A percentile compares a stretch with the other conserved stretches of the same genome.
phyloP scores from a whole-genome alignment of 139 green algal genomes.

The Micractinium sp. region DNA sequence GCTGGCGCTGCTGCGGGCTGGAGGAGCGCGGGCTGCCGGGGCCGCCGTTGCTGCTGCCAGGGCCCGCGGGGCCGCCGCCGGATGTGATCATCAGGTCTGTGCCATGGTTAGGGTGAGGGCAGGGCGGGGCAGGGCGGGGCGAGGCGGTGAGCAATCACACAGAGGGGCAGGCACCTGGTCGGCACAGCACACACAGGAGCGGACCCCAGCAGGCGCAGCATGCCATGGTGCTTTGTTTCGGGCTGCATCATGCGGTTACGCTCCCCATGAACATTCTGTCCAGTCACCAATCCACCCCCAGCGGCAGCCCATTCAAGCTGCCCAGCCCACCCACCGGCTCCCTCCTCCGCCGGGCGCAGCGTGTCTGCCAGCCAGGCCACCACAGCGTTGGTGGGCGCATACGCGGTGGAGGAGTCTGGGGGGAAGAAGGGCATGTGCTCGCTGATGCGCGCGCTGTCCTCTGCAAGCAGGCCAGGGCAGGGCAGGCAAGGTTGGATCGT shows the following conservation, averaged over 20 bases:
- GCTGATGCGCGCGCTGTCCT: slow-evolving; percentile 7
- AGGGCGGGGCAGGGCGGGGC: not conserved
- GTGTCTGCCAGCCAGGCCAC: slow-evolving; percentile 22
- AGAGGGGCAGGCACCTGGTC: not conserved
- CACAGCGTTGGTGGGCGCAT: slow-evolving; percentile 4
- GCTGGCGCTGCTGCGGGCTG: slow-evolving; percentile 23
- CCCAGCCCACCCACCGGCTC: not conserved
- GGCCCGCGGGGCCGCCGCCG: not conserved
- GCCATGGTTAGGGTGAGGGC: slow-evolving; percentile 14
- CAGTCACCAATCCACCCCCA: no score
- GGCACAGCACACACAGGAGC: not conserved
- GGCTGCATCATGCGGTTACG: no score
- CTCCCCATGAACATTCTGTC: no score
- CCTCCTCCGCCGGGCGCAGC: not conserved
- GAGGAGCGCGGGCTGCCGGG: not conserved
- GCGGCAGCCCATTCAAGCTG: not conserved
- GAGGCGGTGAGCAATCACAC: not conserved
- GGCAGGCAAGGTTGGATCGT: not conserved
- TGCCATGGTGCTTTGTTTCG: no score
- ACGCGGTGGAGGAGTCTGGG: not conserved
- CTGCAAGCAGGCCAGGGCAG: not conserved
- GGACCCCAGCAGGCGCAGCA: no score
- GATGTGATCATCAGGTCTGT: slow-evolving; percentile 37
- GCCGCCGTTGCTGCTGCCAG: not conserved
- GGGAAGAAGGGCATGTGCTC: slow-evolving; percentile 28